phyloP scores from a whole-genome alignment of 2,329 filamentous ascomycete species.

The Ceratocystis destructans region DNA sequence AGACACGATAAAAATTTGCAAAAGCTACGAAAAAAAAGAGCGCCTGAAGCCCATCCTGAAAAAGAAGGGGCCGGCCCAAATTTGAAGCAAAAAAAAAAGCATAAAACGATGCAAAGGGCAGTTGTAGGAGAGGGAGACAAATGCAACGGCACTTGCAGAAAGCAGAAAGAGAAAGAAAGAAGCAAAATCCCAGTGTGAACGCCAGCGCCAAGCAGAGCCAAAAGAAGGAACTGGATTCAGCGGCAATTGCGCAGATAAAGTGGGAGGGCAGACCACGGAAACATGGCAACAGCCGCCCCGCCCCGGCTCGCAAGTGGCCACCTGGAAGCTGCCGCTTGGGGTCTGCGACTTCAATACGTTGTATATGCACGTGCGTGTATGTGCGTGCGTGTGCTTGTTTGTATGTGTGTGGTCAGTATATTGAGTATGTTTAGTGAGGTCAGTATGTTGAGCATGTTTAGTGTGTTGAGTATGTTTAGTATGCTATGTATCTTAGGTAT shows the following conservation, averaged over 20 bases:
- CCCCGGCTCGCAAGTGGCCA: not conserved
- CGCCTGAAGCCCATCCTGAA: not conserved
- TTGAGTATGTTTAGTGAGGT: too few relatives aligned
- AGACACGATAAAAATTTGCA: not conserved
- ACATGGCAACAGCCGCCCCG: not conserved
- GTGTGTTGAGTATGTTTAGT: too few relatives aligned
- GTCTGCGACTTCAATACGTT: too few relatives aligned
- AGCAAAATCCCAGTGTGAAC: not conserved
- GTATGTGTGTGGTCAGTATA: too few relatives aligned
- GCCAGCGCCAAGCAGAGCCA: not conserved
- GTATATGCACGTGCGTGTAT: too few relatives aligned
- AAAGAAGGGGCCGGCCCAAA: not conserved
- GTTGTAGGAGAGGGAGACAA: not conserved
- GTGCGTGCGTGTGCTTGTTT: too few relatives aligned
- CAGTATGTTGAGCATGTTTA: too few relatives aligned
- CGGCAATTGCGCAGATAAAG: not conserved
- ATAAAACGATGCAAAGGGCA: not conserved
- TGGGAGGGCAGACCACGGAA: not conserved
- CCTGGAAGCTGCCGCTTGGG: not conserved
- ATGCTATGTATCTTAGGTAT: too few relatives aligned
- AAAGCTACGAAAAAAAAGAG: not conserved
- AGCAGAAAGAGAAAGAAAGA: not conserved
- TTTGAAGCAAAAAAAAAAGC: not conserved
- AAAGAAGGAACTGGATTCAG: not conserved
- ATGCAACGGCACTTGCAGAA: not conserved